Conservation (phyloP, 2,329 filamentous ascomycete genomes). For the Colletotrichum musicola region DNA sequence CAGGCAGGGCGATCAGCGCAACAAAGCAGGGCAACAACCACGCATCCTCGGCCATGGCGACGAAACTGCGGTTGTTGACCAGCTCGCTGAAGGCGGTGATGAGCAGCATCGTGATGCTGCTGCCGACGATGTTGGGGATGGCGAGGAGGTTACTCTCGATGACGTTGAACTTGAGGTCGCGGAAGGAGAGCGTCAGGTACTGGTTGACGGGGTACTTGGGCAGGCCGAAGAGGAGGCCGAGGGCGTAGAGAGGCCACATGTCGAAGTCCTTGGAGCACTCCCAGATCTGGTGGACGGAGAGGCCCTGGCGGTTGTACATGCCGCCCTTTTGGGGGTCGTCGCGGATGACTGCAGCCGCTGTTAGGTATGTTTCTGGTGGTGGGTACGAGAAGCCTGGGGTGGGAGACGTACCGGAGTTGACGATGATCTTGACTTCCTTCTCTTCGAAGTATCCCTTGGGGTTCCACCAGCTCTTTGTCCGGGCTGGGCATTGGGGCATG, state of each 20-base stretch:
- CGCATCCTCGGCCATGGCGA: slow-evolving; percentile 61
- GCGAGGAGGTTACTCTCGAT: slow-evolving; percentile 61
- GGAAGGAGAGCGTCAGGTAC: slow-evolving; percentile 45
- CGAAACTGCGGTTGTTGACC: slow-evolving; percentile 61
- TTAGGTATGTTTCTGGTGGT: not conserved
- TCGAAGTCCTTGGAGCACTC: slow-evolving; percentile 66
- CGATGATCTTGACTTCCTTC: slow-evolving; percentile 68
- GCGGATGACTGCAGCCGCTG: slow-evolving; percentile 54
- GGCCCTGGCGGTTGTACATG: slow-evolving; percentile 69
- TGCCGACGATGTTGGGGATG: slow-evolving; percentile 61
- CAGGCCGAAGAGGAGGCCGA: slow-evolving; percentile 58
- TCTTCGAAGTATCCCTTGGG: slow-evolving; percentile 69
- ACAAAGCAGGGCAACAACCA: slow-evolving; percentile 68
- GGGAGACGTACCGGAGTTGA: slow-evolving; percentile 59
- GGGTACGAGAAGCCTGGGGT: fast-evolving
- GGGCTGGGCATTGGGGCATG: slow-evolving; percentile 48
- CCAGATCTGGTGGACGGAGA: slow-evolving; percentile 62
- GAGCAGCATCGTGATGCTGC: slow-evolving; percentile 62
- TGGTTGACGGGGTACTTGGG: slow-evolving; percentile 43
- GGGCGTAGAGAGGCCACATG: slow-evolving; percentile 66
- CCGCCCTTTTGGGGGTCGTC: slow-evolving; percentile 68
- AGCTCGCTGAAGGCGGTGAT: slow-evolving; percentile 65
- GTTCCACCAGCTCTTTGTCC: slow-evolving; percentile 60
- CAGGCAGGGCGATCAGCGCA: slow-evolving; percentile 57
- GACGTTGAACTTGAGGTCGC: slow-evolving; percentile 47